These are phyloP conservation scores for Arachnomyces sp. DNA, from an alignment of 2,329 filamentous ascomycete species.

Conservation along the genomic window DNA sequence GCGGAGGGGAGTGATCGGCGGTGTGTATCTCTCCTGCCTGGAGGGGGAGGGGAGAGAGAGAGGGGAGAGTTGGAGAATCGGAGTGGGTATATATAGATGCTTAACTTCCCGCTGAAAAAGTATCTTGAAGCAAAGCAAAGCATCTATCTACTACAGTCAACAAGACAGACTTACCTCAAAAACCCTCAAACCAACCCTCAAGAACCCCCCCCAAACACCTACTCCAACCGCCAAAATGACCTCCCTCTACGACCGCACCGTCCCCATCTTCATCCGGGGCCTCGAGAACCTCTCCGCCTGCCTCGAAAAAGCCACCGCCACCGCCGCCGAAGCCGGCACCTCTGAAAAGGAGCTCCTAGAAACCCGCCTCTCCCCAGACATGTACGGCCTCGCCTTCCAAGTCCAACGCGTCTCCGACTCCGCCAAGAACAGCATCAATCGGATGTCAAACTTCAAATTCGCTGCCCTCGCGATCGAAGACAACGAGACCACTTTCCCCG, in stretches of 20 bases:
- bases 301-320: conserved; percentile 37
- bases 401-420: conserved; percentile 37
- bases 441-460: conserved; percentile 25
- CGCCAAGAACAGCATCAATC: conserved; percentile 32
- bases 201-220: too few species aligned
- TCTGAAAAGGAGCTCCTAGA: conserved; percentile 30
- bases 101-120: too few species aligned
- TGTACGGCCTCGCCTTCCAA: conserved; percentile 44
- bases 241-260: conserved; percentile 25
- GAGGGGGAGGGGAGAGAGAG: too few species aligned
- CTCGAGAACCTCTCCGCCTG: conserved; percentile 36
- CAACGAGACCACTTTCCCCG: conserved; percentile 41
- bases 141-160: too few species aligned
- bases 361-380: conserved; percentile 40
- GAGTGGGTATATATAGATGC: too few species aligned
- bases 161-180: too few species aligned
- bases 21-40: too few species aligned
- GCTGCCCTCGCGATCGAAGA: conserved; percentile 29
- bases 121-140: too few species aligned
- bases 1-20: too few species aligned
- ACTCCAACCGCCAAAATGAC: conserved; percentile 1
- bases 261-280: conserved; percentile 36
- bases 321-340: conserved; percentile 31
- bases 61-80: too few species aligned
- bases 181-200: too few species aligned